Conservation (phyloP, 306 rosid species). For the Corylus avellana region DNA sequence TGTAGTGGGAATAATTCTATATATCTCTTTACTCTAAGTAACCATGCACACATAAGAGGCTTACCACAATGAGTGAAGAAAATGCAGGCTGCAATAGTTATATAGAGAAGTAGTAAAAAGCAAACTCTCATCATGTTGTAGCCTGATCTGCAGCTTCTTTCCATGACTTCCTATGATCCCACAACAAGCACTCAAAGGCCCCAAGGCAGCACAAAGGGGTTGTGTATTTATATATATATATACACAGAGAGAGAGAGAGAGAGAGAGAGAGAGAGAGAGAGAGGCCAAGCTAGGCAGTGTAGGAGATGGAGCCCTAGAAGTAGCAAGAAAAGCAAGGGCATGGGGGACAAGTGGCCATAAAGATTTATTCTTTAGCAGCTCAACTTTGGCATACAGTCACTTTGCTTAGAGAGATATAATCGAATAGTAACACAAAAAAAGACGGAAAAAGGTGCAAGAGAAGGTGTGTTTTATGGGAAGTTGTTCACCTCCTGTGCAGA, state of each 20-base stretch:
- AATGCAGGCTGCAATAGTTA: conserved; percentile 37
- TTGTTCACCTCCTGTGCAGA: conserved; percentile 29
- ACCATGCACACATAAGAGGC: conserved; percentile 6
- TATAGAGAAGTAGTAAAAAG: conserved; percentile 44
- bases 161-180: conserved; percentile 39
- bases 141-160: conserved; percentile 28
- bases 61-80: conserved; percentile 70
- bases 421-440: conserved; percentile 45
- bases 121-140: conserved; percentile 26
- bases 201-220: conserved; percentile 27
- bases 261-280: no score
- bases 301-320: conserved; percentile 27
- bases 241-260: no score
- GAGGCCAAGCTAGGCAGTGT: no score
- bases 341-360: conserved; percentile 44
- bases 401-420: conserved; percentile 43
- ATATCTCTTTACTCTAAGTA: no score
- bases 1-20: no score
- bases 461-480: conserved; percentile 50
- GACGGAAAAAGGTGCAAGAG: conserved; percentile 28
- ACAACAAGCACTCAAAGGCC: conserved; percentile 35
- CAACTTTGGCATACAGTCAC: conserved; percentile 48
- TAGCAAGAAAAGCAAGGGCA: conserved; percentile 23
- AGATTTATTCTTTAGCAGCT: conserved; percentile 71
- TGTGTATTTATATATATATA: conserved; percentile 14